These are phyloP conservation scores for Spinellus fusiger DNA, from an alignment of 192 early-diverging fungal genomes.

Conservation along the genomic window DNA sequence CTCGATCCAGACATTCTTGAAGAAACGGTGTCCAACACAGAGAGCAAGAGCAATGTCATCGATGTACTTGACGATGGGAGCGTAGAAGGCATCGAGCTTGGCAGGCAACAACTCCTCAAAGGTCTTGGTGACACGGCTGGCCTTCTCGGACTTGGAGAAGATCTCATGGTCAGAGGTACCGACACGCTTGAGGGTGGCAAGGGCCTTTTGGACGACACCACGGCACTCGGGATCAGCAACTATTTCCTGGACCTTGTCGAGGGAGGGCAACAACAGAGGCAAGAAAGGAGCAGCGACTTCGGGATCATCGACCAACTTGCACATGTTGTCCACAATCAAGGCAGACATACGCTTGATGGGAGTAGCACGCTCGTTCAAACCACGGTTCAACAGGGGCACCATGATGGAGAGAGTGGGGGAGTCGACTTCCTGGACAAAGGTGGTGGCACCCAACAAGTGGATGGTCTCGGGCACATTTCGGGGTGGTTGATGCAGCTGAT, in stretches of 20 bases:
- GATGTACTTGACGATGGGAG: slow-evolving; percentile 53
- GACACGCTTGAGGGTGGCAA: slow-evolving; percentile 61
- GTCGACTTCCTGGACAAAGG: slow-evolving; percentile 75
- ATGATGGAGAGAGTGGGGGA: slow-evolving; percentile 74
- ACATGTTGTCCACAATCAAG: slow-evolving; percentile 89
- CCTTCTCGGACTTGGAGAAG: slow-evolving; percentile 13
- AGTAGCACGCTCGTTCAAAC: slow-evolving; percentile 60
- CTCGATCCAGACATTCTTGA: slow-evolving; percentile 56
- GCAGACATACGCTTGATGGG: slow-evolving; percentile 70
- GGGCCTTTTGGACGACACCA: slow-evolving; percentile 58
- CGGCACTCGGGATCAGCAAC: slow-evolving; percentile 76
- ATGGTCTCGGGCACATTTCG: slow-evolving; percentile 74
- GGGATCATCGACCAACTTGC: slow-evolving; percentile 82
- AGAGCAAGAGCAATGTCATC: slow-evolving; percentile 54
- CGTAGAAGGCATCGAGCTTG: slow-evolving; percentile 46
- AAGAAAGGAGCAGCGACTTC: slow-evolving; percentile 75
- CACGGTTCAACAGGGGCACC: slow-evolving; percentile 71
- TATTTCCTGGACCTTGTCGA: slow-evolving; percentile 71
- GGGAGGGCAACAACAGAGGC: slow-evolving; percentile 67
- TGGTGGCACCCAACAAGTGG: slow-evolving; percentile 74
- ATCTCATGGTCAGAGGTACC: slow-evolving; percentile 41
- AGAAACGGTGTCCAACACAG: slow-evolving; percentile 53
- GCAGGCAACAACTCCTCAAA: slow-evolving; percentile 47
- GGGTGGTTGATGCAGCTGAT: slow-evolving; percentile 73
- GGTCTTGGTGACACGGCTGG: slow-evolving; percentile 40